Percentiles rank a stretch among this genome's conserved stretches.
These are phyloP conservation scores for Clonostachys rosea DNA, from an alignment of 2,329 filamentous ascomycete species.

Conservation along the genomic window DNA sequence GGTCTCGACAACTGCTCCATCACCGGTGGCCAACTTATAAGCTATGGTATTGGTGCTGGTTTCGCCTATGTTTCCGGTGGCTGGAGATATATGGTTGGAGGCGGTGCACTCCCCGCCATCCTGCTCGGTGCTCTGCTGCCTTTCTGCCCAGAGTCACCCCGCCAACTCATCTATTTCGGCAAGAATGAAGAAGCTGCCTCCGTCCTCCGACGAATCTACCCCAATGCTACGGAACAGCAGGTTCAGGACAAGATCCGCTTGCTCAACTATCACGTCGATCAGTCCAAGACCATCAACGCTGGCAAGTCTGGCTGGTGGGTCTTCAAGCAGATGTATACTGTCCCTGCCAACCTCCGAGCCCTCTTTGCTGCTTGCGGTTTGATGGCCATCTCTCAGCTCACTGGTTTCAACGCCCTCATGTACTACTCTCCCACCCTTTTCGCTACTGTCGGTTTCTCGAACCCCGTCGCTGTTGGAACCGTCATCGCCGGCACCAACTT, in stretches of 20 bases:
- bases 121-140: constrained; percentile 7
- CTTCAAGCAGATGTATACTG: constrained; percentile 19
- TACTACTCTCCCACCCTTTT: constrained; percentile 12
- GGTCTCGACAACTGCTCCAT: constrained; percentile 13
- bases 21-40: constrained; percentile 9
- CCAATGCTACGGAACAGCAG: constrained; percentile 16
- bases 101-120: constrained; percentile 10
- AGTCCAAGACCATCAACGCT: neutral
- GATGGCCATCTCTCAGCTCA: constrained; percentile 30
- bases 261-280: too few species aligned
- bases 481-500: neutral
- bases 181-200: constrained; percentile 16
- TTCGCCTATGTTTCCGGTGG: constrained; percentile 21
- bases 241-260: constrained; percentile 15
- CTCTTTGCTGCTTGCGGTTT: constrained; percentile 32
- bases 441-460: constrained; percentile 16
- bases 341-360: constrained; percentile 28
- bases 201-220: neutral
- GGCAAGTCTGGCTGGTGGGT: constrained; percentile 5
- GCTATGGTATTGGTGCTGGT: constrained; percentile 19
- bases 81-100: constrained; percentile 11
- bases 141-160: constrained; percentile 11
- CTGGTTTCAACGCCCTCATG: constrained; percentile 14
- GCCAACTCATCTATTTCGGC: constrained; percentile 13
- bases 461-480: constrained; percentile 24